These are phyloP conservation scores for Fraxinus excelsior DNA, from an alignment of 257 asterid species.

Conservation along the genomic window DNA sequence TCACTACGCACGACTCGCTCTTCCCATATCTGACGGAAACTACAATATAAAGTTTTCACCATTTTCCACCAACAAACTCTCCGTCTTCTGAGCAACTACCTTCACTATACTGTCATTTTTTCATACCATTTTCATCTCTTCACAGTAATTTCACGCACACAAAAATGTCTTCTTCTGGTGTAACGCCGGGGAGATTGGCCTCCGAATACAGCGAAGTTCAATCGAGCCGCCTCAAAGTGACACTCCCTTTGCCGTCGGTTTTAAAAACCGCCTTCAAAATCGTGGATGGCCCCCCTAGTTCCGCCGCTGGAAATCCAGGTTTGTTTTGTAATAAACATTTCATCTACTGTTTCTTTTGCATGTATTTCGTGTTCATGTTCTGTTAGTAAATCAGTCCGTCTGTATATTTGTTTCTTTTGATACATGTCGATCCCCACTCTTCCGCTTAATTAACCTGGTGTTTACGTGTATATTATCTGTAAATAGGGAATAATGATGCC, in stretches of 20 bases:
- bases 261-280: slow-evolving; percentile 64
- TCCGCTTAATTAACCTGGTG: neutral
- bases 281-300: slow-evolving; percentile 83
- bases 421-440: neutral
- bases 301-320: slow-evolving; percentile 99
- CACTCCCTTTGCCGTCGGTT: slow-evolving; percentile 89
- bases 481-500: neutral
- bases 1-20: neutral
- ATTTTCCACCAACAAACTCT: neutral
- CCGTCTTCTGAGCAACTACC: neutral
- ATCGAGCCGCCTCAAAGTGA: slow-evolving; percentile 79
- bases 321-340: neutral
- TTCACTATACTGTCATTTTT: neutral
- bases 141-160: slow-evolving; percentile 1
- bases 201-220: slow-evolving; percentile 90
- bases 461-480: neutral
- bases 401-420: neutral
- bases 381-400: neutral
- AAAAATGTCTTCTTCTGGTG: slow-evolving; percentile 33
- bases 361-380: neutral
- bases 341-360: neutral
- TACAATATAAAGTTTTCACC: neutral
- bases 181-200: slow-evolving; percentile 51
- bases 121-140: neutral
- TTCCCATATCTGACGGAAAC: neutral